A percentile compares a stretch with the other conserved stretches of the same genome.
Evolutionary conservation across 306 rosid species (phyloP).

Genomic region (Corylus americana): DNA sequence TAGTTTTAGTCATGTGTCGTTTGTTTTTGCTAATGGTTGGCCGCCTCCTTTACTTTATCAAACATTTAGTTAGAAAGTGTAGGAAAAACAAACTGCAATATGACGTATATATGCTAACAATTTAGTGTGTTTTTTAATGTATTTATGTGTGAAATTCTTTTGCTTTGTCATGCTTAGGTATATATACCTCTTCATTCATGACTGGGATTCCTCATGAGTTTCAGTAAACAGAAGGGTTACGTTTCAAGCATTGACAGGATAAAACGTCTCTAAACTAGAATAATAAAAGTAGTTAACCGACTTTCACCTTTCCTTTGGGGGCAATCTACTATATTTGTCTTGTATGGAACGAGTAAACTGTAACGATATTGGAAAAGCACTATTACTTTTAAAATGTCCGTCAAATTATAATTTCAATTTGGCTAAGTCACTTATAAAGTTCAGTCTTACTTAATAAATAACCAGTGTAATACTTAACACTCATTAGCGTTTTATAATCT

Average conservation of each 20-base stretch:
- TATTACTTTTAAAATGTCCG: no score
- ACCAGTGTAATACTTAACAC: no score
- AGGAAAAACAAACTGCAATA: neutral
- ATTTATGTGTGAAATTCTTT: neutral
- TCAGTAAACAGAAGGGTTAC: neutral
- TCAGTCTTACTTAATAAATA: no score
- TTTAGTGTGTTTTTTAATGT: neutral
- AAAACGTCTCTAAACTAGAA: neutral
- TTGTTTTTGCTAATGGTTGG: constrained; percentile 55
- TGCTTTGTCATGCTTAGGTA: constrained; percentile 17
- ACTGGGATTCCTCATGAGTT: no score
- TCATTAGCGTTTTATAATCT: no score
- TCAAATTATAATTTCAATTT: neutral
- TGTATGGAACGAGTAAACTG: neutral
- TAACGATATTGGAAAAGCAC: no score
- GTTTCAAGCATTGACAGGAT: neutral
- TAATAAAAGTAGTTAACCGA: constrained; percentile 9
- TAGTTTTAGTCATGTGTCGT: constrained; percentile 30
- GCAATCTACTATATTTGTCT: constrained; percentile 14
- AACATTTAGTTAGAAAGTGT: constrained; percentile 6
- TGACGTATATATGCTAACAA: neutral
- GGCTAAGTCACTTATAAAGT: no score
- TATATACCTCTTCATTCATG: neutral
- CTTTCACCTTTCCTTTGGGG: constrained; percentile 12
- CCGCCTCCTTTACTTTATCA: constrained; percentile 29